Conservation (phyloP, 345 rosid species). For the Hypericum androsaemum region DNA sequence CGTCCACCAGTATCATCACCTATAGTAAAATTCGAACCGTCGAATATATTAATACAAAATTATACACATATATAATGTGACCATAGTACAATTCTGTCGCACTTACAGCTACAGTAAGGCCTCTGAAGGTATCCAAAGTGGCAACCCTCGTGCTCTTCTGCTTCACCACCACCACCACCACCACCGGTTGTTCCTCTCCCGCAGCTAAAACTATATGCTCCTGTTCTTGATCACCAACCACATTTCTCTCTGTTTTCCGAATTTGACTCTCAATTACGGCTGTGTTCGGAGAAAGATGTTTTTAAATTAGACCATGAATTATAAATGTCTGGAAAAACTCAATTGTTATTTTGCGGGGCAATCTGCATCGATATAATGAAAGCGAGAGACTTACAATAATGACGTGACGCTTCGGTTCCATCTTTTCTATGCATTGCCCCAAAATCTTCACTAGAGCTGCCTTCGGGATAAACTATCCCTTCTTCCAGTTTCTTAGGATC, state of each 20-base stretch:
- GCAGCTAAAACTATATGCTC: no score
- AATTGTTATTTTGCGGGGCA: no score
- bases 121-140: conserved; percentile 54
- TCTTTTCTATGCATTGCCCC: not conserved
- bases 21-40: conserved; percentile 11
- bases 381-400: no score
- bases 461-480: conserved; percentile 19
- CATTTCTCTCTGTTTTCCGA: conserved; percentile 1
- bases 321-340: no score
- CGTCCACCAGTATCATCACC: conserved; percentile 58
- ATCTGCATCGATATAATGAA: no score
- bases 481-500: conserved; percentile 43
- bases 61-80: not conserved
- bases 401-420: not conserved
- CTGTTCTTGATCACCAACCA: not conserved
- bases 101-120: conserved; percentile 48
- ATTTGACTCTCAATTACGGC: no score
- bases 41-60: no score
- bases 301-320: no score
- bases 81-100: no score
- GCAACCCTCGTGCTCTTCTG: conserved; percentile 42
- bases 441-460: conserved; percentile 7
- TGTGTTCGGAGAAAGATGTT: no score
- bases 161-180: conserved; percentile 8
- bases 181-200: conserved; percentile 14